Evolutionary conservation across 2,329 filamentous ascomycete genomes (phyloP).

Genomic region (Nemania sp.): DNA sequence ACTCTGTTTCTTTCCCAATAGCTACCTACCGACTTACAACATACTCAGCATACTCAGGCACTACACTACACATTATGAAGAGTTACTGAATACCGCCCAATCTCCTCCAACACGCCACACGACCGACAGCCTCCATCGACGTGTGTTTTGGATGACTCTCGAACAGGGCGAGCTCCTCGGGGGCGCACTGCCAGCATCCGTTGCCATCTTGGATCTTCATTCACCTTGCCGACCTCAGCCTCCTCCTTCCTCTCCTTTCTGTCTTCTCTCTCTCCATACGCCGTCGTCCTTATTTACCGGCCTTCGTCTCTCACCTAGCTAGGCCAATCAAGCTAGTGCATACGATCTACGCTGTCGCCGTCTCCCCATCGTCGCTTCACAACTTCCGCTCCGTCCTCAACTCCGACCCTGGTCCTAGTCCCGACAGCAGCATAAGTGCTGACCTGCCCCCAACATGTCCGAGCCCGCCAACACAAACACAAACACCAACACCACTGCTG

Average conservation of each 20-base stretch:
- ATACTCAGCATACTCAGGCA: background rate
- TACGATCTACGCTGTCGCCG: background rate
- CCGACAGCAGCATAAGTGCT: conserved; percentile 3
- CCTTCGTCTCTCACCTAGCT: conserved; percentile 2
- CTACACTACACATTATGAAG: background rate
- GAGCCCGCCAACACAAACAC: conserved; percentile 26
- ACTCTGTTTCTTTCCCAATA: conserved; percentile 1
- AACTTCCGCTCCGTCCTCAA: conserved; percentile 1
- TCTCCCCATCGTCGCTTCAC: background rate
- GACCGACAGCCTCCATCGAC: conserved; percentile 15
- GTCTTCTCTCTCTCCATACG: background rate
- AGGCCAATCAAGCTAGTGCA: conserved; percentile 7
- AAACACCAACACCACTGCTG: background rate
- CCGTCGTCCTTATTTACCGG: background rate
- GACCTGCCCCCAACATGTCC: conserved; percentile 29
- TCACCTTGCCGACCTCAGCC: background rate
- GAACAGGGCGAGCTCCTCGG: conserved; percentile 40
- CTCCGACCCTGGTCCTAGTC: conserved; percentile 28
- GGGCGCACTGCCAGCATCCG: conserved; percentile 36
- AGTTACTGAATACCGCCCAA: conserved; percentile 7
- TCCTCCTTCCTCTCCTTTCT: background rate
- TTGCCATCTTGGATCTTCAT: conserved; percentile 7
- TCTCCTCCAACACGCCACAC: conserved; percentile 17
- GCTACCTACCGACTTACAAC: background rate
- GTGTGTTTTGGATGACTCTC: conserved; percentile 37